Percentiles rank a stretch among this genome's conserved stretches.
phyloP scores from a whole-genome alignment of 495 filamentous ascomycete genomes.

The Staphylotrichum tortipilum region DNA sequence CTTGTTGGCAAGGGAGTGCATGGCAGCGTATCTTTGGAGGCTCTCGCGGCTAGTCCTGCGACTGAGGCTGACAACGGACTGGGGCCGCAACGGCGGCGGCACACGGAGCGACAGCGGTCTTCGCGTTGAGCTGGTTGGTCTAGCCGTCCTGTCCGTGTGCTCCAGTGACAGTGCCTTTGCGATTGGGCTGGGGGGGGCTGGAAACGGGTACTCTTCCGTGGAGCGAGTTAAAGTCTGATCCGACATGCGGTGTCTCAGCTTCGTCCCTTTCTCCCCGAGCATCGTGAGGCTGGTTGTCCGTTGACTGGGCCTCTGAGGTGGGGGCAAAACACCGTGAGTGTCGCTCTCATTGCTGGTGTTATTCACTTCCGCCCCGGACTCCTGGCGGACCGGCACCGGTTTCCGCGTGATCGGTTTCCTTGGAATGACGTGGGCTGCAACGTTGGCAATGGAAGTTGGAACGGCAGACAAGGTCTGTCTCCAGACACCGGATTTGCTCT shows the following conservation, averaged over 20 bases:
- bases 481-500: conserved; percentile 17
- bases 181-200: conserved; percentile 19
- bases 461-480: conserved; percentile 22
- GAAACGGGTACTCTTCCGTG: conserved; percentile 15
- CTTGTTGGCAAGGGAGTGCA: conserved; percentile 17
- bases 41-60: conserved; percentile 29
- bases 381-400: conserved; percentile 20
- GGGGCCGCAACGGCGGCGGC: conserved; percentile 31
- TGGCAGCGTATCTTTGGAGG: conserved; percentile 20
- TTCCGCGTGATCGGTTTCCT: conserved; percentile 31
- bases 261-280: conserved; percentile 5
- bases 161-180: conserved; percentile 20
- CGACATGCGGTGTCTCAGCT: background rate
- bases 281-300: conserved; percentile 18
- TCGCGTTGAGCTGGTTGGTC: conserved; percentile 30
- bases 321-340: too few relatives aligned
- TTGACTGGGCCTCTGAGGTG: conserved; percentile 2
- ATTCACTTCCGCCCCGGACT: too few relatives aligned
- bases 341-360: too few relatives aligned
- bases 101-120: conserved; percentile 30
- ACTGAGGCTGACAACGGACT: conserved; percentile 27
- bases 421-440: conserved; percentile 20
- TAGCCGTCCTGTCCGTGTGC: conserved; percentile 16
- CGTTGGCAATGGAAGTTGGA: conserved; percentile 21
- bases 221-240: conserved; percentile 1